Evolutionary conservation across 1,139 yeast genomes (phyloP), one percentile per base, ranked within the genome.

Genomic region (Trichomonascaceae sp.): DNA sequence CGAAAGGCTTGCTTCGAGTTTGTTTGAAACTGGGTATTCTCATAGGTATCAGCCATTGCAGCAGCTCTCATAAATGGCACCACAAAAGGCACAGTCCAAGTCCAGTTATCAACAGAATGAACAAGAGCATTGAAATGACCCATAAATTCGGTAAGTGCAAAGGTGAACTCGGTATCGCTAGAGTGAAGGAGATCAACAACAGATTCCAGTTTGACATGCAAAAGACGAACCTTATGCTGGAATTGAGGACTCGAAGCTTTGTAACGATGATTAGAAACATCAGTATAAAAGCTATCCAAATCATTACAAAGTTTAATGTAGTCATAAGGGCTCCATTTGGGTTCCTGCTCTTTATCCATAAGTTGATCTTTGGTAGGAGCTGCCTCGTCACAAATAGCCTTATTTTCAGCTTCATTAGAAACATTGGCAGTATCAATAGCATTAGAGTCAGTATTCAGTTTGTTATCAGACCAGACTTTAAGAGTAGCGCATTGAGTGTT

Each of bases 81-180:
- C 22, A 62, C n/a, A 39, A 61, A 57, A 4, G 53, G 51, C 17
- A 59, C 43, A 1, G 55, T 54, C 64, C 65, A 62, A 12, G 49
- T 55, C 45, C 56, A 50, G 30, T 47, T 50, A 19, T 47, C 55
- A n/a, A 58, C 49, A 12, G 54, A 50, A 18, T 64, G 63, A 7
- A 66, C 54, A 12, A 66, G 55, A 36, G 58, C 52, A 13, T 56
- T 50, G 47, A 65, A 51, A 49, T 62, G 62, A 19, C 69, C 69
- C 43, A 66, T 60, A 47, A 66, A 66, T 53, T 66, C 69, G n/a
- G 69, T 61, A 53, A 64, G 66, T 41, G 60, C 53, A 53, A 59
- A 65, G 17, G 57, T 58, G 20, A 66, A 65, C 27, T 61, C 62
- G 27, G 47, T 20, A 7, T 45, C 36, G 3, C 45, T 52, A 13